Conservation (phyloP, 2,329 filamentous ascomycete species). For the Botrytis sinoallii region DNA sequence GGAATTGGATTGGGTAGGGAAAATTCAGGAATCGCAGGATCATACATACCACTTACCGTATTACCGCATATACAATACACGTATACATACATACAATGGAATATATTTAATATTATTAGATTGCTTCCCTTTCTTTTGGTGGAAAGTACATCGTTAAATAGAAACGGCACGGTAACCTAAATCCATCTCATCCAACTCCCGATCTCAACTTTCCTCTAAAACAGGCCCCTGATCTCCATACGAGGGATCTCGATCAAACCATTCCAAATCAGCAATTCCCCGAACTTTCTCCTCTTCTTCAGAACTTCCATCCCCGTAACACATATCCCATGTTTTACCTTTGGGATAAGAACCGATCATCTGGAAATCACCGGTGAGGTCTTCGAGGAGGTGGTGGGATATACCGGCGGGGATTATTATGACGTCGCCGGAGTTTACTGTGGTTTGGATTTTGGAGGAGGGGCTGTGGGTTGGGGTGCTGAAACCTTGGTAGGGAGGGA, state of each 20-base stretch:
- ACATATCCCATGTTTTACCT: background rate
- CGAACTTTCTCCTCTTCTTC: background rate
- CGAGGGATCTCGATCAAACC: background rate
- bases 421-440: background rate
- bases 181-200: background rate
- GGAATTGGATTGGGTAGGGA: background rate
- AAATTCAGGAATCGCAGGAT: background rate
- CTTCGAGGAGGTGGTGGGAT: background rate
- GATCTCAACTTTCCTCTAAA: background rate
- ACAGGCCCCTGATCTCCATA: background rate
- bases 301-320: background rate
- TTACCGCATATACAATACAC: background rate
- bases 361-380: background rate
- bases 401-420: background rate
- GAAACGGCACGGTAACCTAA: background rate
- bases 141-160: background rate
- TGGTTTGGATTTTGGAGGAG: background rate
- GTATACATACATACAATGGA: conserved; percentile 11
- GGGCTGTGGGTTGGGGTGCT: background rate
- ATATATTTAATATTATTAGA: conserved; percentile 9
- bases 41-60: conserved; percentile 5
- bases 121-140: background rate
- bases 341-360: background rate
- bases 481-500: background rate
- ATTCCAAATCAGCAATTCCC: background rate